Base-by-base conservation (phyloP, 2,329 filamentous ascomycete species). In the Blastomyces gilchristii region DNA sequence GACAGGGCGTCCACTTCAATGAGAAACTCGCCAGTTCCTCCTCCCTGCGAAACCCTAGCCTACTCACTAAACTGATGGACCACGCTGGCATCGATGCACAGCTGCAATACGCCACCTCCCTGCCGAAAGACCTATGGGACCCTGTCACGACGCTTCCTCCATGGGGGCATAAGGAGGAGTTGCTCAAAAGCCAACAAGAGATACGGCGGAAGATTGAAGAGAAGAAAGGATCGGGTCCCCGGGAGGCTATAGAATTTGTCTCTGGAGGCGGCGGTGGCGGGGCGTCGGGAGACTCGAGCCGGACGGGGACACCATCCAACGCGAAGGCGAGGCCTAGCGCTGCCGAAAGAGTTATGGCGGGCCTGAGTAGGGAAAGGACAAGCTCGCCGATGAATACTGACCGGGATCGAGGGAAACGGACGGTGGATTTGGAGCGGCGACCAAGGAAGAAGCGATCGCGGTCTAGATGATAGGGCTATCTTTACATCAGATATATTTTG, bases 1-100 rank as follows among this genome's bases (percentile, higher is more conserved):
- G 81, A 68, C 81, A 85, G 70, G 83, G 82, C 2, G 75, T 84
- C 28, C 85, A 87, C 71, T 87, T 87, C 75, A 87, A 87, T 67
- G 78, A 83, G 66, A 83, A 85, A 62, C 73, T 87, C 16, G 80
- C 82, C 61, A 76, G 74, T 47, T 85, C 83, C 3, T 77, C 81
- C 1, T 82, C 83, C 1, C 75, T 87, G 37, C 81, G 81, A 53
- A 86, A 87, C 68, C 85, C 85, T 9, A 81, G 79, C 63, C 74
- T 87, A 59, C 72, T 85, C 60, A 74, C 75, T 16, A 85, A 82
- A 65, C 72, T 87, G 71, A 81, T 84, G 79, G 75, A 79, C 7
- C 85, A 85, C 74, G 81, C 82, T 8, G 82, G 80, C 0, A 78
- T 87, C 45, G 74, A 75, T 58, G 77, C 78, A 54, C 74, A 79